These are phyloP conservation scores for Rostrohypoxylon terebratum DNA, from an alignment of 495 filamentous ascomycete genomes.

Conservation along the genomic window DNA sequence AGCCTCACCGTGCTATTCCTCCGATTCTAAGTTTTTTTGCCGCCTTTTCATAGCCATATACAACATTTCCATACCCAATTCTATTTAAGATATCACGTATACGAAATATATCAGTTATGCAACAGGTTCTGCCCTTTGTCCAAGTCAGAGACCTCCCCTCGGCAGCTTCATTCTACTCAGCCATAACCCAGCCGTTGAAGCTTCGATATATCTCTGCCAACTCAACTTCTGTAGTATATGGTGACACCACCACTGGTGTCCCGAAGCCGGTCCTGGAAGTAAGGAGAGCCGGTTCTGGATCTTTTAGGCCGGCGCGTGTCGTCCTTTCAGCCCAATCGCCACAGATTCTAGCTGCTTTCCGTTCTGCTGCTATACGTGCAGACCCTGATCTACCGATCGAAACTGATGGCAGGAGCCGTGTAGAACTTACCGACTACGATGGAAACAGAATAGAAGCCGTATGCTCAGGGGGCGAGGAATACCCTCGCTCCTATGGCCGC, in stretches of 20 bases:
- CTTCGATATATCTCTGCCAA: conserved; percentile 71
- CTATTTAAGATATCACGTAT: not conserved
- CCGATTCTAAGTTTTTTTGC: not conserved
- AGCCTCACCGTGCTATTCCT: not conserved
- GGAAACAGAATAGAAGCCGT: conserved; percentile 64
- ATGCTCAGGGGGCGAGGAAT: conserved; percentile 48
- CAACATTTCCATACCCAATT: not conserved
- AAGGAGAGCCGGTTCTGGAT: conserved; percentile 45
- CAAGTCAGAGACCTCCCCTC: conserved; percentile 80
- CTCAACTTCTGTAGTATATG: conserved; percentile 50
- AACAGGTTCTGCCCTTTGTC: conserved; percentile 55
- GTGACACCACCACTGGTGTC: conserved; percentile 48
- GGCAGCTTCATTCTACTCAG: conserved; percentile 83
- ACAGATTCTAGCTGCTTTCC: conserved; percentile 28
- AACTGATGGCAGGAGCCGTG: conserved; percentile 47
- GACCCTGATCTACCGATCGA: conserved; percentile 28
- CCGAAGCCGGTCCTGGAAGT: conserved; percentile 54
- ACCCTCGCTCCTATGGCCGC: conserved; percentile 46
- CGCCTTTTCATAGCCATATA: not conserved
- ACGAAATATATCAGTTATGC: conserved; percentile 38
- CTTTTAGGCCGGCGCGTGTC: conserved; percentile 53
- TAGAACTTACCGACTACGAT: conserved; percentile 60
- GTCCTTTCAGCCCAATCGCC: conserved; percentile 43
- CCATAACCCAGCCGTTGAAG: conserved; percentile 78
- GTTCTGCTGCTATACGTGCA: conserved; percentile 30